A percentile compares a stretch with the other conserved stretches of the same genome.
Evolutionary conservation across 2,329 filamentous ascomycete species (phyloP).

Genomic region (Pyricularia sp.): DNA sequence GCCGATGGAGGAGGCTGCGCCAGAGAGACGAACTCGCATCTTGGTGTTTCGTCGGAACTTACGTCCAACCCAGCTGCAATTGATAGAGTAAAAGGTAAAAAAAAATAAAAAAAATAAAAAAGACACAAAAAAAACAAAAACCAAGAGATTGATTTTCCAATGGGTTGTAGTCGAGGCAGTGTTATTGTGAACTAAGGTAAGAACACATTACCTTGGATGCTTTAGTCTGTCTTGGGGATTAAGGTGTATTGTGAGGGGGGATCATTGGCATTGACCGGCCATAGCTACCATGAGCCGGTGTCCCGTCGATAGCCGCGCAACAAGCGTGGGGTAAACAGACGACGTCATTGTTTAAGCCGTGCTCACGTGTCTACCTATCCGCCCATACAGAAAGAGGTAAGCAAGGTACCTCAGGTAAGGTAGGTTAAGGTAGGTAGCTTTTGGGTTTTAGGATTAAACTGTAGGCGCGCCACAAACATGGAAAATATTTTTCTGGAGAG

Average conservation of each 20-base stretch:
- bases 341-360: neutral
- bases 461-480: neutral
- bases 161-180: neutral
- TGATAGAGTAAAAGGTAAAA: neutral
- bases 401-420: too few relatives aligned
- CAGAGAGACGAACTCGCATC: slow-evolving; percentile 11
- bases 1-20: slow-evolving; percentile 6
- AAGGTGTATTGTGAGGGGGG: neutral
- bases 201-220: neutral
- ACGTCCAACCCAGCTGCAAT: neutral
- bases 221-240: neutral
- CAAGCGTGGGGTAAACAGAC: neutral
- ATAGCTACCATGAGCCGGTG: neutral
- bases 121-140: neutral
- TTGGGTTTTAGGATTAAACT: neutral
- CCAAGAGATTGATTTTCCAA: neutral
- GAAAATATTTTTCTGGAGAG: too few relatives aligned
- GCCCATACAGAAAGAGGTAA: neutral
- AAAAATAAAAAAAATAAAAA: too few relatives aligned
- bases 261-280: neutral
- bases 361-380: neutral
- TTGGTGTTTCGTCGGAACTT: neutral
- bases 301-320: neutral
- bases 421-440: too few relatives aligned
- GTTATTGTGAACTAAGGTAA: neutral